These are phyloP conservation scores for Candida odintsovae DNA, from an alignment of 805 yeast species.

Conservation along the genomic window DNA sequence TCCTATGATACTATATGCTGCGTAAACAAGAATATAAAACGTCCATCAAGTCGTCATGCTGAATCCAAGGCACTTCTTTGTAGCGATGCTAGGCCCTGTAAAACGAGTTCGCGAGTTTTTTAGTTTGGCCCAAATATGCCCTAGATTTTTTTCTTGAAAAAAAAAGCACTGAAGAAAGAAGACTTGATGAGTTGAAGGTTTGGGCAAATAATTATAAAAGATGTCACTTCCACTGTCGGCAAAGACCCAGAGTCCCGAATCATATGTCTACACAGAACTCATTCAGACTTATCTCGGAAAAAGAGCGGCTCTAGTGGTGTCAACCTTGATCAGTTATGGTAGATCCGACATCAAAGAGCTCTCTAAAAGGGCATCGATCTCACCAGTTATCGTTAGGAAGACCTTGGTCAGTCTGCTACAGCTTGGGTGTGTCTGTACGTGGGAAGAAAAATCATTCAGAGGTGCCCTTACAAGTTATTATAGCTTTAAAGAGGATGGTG, in stretches of 20 bases:
- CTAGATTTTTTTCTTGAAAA: background rate
- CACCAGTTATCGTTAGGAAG: slow-evolving; percentile 48
- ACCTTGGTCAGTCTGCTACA: slow-evolving; percentile 75
- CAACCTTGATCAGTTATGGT: slow-evolving; percentile 61
- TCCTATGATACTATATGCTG: slow-evolving; percentile 12
- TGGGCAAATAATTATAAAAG: background rate
- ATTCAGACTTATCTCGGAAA: slow-evolving; percentile 61
- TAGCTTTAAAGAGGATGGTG: slow-evolving; percentile 57
- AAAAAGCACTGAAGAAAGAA: background rate
- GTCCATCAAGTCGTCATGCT: no score
- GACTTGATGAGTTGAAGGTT: background rate
- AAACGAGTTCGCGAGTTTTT: slow-evolving; percentile 7
- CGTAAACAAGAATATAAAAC: background rate
- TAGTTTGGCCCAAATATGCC: no score
- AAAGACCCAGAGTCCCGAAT: slow-evolving; percentile 54
- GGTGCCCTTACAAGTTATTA: slow-evolving; percentile 42
- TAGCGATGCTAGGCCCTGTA: no score
- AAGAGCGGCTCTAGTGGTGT: slow-evolving; percentile 58
- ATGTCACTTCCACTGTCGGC: slow-evolving; percentile 19
- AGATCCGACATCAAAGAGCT: slow-evolving; percentile 55
- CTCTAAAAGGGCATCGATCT: slow-evolving; percentile 38
- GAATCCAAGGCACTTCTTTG: no score
- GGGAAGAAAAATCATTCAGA: slow-evolving; percentile 38
- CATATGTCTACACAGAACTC: slow-evolving; percentile 51
- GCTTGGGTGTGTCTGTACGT: slow-evolving; percentile 64